Conservation (phyloP, 257 asterid species). For the Fraxinus excelsior region DNA sequence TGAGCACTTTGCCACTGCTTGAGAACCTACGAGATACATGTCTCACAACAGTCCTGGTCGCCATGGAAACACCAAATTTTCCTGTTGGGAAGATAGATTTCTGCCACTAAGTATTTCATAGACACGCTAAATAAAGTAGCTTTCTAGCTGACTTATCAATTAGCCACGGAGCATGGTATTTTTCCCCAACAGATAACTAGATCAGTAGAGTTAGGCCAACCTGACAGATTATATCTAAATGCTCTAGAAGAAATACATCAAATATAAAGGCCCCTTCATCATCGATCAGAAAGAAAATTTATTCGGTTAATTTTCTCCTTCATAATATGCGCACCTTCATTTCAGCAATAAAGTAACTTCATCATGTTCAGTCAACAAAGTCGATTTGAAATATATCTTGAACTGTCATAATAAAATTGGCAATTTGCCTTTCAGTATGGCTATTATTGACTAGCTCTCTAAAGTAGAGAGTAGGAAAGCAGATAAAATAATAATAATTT, state of each 20-base stretch:
- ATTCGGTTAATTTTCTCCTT: not conserved
- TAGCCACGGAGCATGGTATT: slow-evolving; percentile 11
- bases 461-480: too few relatives aligned
- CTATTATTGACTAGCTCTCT: not conserved
- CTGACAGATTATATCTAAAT: not conserved
- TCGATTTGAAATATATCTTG: not conserved
- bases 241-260: not conserved
- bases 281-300: slow-evolving; percentile 10
- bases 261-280: not conserved
- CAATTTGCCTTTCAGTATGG: slow-evolving; percentile 4
- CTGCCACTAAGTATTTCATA: not conserved
- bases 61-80: slow-evolving; percentile 50
- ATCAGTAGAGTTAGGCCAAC: not conserved
- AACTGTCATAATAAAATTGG: not conserved
- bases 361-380: slow-evolving; percentile 8
- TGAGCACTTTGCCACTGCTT: slow-evolving; percentile 67
- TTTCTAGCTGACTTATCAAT: slow-evolving; percentile 10
- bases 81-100: slow-evolving; percentile 33
- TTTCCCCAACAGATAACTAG: not conserved
- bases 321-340: slow-evolving; percentile 14
- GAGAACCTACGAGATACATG: slow-evolving; percentile 74
- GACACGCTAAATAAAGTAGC: not conserved
- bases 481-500: too few relatives aligned
- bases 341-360: slow-evolving; percentile 9
- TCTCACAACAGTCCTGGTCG: slow-evolving; percentile 69